Conservation (phyloP, 441 rosid genomes). For the Brassica hybrid region DNA sequence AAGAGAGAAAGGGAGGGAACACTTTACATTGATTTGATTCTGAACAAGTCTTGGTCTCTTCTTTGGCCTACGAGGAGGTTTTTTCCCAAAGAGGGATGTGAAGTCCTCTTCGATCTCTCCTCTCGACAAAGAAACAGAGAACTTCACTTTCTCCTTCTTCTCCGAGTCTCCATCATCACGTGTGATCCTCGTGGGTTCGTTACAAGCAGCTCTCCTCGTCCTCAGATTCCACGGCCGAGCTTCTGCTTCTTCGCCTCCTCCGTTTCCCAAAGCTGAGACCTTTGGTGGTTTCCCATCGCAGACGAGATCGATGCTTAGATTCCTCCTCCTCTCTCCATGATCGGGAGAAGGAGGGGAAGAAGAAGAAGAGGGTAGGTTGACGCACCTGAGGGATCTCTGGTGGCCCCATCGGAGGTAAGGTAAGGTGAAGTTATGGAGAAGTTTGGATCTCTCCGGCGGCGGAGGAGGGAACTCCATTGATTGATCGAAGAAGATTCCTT, state of each 20-base stretch:
- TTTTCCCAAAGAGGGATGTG: conserved; percentile 49
- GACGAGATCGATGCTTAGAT: no score
- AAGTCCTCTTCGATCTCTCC: conserved; percentile 67
- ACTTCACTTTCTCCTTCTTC: conserved; percentile 41
- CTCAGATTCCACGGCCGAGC: conserved; percentile 68
- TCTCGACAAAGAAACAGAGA: conserved; percentile 52
- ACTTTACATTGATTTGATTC: conserved; percentile 59
- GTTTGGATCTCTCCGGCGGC: conserved; percentile 51
- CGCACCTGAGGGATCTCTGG: conserved; percentile 56
- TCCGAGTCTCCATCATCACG: conserved; percentile 11
- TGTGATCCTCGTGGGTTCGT: conserved; percentile 41
- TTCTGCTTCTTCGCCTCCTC: not conserved
- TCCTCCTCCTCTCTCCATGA: conserved; percentile 1
- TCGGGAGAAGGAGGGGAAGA: conserved; percentile 12
- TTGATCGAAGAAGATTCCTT: no score
- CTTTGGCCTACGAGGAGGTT: conserved; percentile 66
- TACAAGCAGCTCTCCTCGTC: conserved; percentile 63
- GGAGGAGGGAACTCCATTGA: conserved; percentile 35
- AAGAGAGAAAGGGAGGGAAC: not conserved
- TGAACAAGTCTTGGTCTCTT: conserved; percentile 62
- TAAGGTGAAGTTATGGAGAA: conserved; percentile 63
- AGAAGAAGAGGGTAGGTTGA: conserved; percentile 48
- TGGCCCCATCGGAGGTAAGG: conserved; percentile 67
- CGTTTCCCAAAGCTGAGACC: conserved; percentile 8
- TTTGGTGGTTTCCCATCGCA: no score